A percentile compares a stretch with the other conserved stretches of the same genome.
Evolutionary conservation across 2,329 filamentous ascomycete genomes (phyloP).

Genomic region (Botryosphaeria agaves): DNA sequence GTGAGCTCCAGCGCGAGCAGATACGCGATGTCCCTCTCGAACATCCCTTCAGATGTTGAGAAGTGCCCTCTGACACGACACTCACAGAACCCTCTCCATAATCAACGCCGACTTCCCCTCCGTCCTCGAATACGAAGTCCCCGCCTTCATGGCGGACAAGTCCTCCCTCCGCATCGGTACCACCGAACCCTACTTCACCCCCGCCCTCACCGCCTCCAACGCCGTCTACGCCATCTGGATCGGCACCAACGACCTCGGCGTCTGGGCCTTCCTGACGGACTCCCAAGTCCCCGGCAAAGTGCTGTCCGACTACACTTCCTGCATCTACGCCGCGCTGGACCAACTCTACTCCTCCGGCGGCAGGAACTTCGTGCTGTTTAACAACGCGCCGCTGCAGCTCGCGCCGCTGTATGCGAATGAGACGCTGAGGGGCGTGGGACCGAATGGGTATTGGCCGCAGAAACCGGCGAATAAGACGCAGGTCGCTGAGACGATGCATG

Average conservation of each 20-base stretch:
- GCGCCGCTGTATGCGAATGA: slow-evolving; percentile 46
- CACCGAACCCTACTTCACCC: slow-evolving; percentile 5
- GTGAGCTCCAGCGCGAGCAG: slow-evolving; percentile 7
- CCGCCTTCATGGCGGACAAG: slow-evolving; percentile 28
- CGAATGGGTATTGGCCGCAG: slow-evolving; percentile 29
- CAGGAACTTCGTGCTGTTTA: slow-evolving; percentile 55
- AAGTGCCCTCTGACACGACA: background rate
- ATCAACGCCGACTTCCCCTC: slow-evolving; percentile 43
- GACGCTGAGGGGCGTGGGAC: slow-evolving; percentile 23
- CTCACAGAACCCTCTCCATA: slow-evolving; percentile 14
- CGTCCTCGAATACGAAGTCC: slow-evolving; percentile 26
- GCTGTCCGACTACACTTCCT: slow-evolving; percentile 48
- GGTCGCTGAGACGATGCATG: slow-evolving; percentile 32
- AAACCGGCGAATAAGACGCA: slow-evolving; percentile 33
- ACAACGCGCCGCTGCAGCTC: slow-evolving; percentile 48
- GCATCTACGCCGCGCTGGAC: slow-evolving; percentile 47
- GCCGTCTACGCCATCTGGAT: slow-evolving; percentile 63
- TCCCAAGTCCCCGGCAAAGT: slow-evolving; percentile 40
- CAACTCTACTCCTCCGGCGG: slow-evolving; percentile 47
- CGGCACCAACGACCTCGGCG: slow-evolving; percentile 63
- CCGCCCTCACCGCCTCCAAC: slow-evolving; percentile 1
- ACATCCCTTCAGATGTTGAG: background rate
- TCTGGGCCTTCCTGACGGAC: slow-evolving; percentile 47
- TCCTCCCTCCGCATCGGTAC: slow-evolving; percentile 16
- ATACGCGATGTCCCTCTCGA: background rate